A percentile compares a stretch with the other conserved stretches of the same genome.
phyloP scores from a whole-genome alignment of 768 basidiomycete genomes.

The Amanita phalloides region DNA sequence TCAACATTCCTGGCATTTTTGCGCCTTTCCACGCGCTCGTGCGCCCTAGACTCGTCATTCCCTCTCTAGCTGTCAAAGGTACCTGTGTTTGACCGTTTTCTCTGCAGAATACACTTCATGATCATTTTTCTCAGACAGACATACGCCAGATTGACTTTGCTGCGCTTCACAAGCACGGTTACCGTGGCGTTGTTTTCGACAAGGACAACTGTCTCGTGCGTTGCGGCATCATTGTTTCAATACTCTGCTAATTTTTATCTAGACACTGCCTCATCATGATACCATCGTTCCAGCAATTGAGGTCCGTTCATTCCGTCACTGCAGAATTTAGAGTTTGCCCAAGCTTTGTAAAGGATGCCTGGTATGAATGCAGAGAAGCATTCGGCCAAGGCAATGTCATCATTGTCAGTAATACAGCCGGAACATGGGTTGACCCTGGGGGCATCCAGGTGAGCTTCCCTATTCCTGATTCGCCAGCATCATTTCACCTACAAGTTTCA shows the following conservation, averaged over 20 bases:
- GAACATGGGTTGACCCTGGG: conserved; percentile 65
- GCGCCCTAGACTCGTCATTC: conserved; percentile 57
- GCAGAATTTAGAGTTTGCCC: background rate
- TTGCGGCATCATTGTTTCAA: conserved; percentile 1
- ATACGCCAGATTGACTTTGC: conserved; percentile 78
- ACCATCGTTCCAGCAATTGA: conserved; percentile 64
- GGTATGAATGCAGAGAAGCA: conserved; percentile 56
- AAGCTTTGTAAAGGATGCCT: conserved; percentile 44
- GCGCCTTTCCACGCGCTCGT: conserved; percentile 62
- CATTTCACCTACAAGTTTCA: conserved; percentile 3
- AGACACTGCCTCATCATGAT: conserved; percentile 82
- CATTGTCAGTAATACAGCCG: conserved; percentile 92
- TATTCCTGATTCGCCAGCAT: background rate
- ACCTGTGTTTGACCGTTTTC: conserved; percentile 7
- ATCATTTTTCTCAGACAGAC: conserved; percentile 44
- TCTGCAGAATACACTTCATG: background rate
- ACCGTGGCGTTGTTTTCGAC: conserved; percentile 88
- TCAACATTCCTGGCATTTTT: conserved; percentile 64
- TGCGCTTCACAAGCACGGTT: conserved; percentile 64
- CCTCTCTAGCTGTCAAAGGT: conserved; percentile 62
- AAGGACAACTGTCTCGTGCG: conserved; percentile 94
- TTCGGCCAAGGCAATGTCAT: conserved; percentile 78
- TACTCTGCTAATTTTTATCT: background rate
- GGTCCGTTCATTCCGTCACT: conserved; percentile 26
- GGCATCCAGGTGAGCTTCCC: conserved; percentile 59